phyloP scores from a whole-genome alignment of 139 green algal genomes.

The Pleodorina starrii region DNA sequence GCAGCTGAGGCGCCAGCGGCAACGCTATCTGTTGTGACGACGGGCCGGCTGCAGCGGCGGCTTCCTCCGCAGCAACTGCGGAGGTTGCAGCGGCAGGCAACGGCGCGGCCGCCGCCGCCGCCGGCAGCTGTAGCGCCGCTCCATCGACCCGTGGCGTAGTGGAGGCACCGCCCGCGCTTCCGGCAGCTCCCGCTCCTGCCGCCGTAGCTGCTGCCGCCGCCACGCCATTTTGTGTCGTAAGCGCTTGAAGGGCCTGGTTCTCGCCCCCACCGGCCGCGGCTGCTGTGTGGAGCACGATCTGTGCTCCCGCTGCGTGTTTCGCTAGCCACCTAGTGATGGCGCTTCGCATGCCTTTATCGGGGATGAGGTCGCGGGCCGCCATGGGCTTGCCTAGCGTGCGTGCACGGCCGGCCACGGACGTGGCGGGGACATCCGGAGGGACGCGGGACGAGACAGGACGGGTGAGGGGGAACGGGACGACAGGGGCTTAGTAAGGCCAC shows the following conservation, averaged over 20 bases:
- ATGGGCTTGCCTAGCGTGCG: not conserved
- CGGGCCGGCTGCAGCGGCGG: too few species aligned
- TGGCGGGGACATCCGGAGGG: not conserved
- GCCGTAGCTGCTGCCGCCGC: not conserved
- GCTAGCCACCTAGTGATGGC: not conserved
- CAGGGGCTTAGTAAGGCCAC: not conserved
- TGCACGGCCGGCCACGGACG: not conserved
- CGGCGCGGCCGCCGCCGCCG: too few species aligned
- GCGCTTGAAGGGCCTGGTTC: too few species aligned
- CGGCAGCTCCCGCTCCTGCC: not conserved
- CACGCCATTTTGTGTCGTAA: not conserved
- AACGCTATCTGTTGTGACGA: too few species aligned
- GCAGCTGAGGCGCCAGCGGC: too few species aligned
- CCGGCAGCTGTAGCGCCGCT: too few species aligned
- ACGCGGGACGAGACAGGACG: not conserved
- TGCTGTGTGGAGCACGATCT: not conserved
- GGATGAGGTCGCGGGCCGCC: not conserved
- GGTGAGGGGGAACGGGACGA: not conserved
- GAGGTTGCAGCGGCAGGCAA: too few species aligned
- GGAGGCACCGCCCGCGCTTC: not conserved
- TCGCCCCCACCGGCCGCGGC: not conserved
- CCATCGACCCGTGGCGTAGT: not conserved
- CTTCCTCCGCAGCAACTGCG: too few species aligned
- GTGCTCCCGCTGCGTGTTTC: not conserved
- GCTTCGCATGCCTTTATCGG: not conserved